phyloP scores from a whole-genome alignment of 2,329 filamentous ascomycete genomes.

The Botrytis medusae region DNA sequence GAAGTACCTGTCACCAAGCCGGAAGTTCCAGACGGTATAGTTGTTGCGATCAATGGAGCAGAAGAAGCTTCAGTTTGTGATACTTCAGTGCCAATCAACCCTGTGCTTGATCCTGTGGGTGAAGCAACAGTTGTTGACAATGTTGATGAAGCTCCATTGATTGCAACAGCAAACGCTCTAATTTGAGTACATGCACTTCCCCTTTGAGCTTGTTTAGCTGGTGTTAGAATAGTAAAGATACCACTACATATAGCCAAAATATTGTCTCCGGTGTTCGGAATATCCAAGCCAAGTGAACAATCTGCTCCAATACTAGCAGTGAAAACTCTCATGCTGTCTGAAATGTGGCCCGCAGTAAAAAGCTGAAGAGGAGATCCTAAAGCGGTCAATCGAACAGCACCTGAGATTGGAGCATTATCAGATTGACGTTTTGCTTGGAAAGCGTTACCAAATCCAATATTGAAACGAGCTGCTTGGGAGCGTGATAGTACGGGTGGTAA shows the following conservation, averaged over 20 bases:
- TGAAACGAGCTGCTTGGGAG: slow-evolving; percentile 23
- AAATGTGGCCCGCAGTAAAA: slow-evolving; percentile 22
- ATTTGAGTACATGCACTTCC: slow-evolving; percentile 20
- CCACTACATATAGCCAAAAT: slow-evolving; percentile 25
- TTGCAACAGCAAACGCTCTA: slow-evolving; percentile 24
- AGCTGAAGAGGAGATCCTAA: slow-evolving; percentile 28
- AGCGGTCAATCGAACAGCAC: slow-evolving; percentile 20
- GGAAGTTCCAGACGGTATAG: slow-evolving; percentile 1
- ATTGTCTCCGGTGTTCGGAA: slow-evolving; percentile 17
- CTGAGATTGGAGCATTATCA: slow-evolving; percentile 17
- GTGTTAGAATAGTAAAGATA: slow-evolving; percentile 24
- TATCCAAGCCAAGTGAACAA: slow-evolving; percentile 19
- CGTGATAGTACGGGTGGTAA: slow-evolving; percentile 14
- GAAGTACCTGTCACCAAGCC: neutral
- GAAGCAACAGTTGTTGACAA: neutral
- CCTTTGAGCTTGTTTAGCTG: slow-evolving; percentile 16
- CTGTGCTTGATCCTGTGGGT: neutral
- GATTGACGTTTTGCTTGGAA: slow-evolving; percentile 12
- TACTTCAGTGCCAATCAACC: neutral
- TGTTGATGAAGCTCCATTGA: neutral
- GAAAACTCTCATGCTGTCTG: slow-evolving; percentile 22
- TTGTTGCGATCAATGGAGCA: slow-evolving; percentile 5
- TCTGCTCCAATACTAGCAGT: slow-evolving; percentile 15
- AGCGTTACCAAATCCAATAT: neutral
- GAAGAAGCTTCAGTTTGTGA: neutral